Conservation (phyloP, 1,139 yeast species). For the Kurtzmaniella natalensis region DNA sequence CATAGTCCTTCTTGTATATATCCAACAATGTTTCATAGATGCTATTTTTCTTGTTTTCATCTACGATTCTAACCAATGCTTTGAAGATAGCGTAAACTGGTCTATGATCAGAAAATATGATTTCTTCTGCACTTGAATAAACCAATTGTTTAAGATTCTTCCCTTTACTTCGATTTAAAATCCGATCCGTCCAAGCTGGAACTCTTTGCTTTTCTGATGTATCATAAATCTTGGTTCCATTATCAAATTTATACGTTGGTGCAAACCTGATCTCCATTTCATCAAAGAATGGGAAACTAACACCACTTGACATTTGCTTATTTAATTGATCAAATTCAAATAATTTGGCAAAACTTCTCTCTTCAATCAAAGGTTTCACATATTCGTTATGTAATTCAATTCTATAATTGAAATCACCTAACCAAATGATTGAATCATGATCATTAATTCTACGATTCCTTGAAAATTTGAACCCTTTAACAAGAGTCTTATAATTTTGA, state of each 20-base stretch:
- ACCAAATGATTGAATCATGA: slow-evolving; percentile 85
- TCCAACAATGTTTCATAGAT: slow-evolving; percentile 61
- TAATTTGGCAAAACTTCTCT: slow-evolving; percentile 49
- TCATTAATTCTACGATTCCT: slow-evolving; percentile 52
- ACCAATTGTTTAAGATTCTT: slow-evolving; percentile 56
- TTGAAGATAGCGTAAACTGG: slow-evolving; percentile 82
- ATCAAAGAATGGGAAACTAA: slow-evolving; percentile 60
- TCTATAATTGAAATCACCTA: slow-evolving; percentile 91
- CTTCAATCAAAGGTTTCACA: slow-evolving; percentile 53
- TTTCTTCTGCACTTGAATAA: slow-evolving; percentile 58
- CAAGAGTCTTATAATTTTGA: slow-evolving; percentile 69
- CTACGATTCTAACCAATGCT: slow-evolving; percentile 64
- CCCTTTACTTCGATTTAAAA: slow-evolving; percentile 44
- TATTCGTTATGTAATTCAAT: slow-evolving; percentile 64
- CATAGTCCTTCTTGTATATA: slow-evolving; percentile 42
- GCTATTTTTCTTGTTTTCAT: slow-evolving; percentile 55
- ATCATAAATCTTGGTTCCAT: slow-evolving; percentile 73
- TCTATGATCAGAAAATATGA: slow-evolving; percentile 85
- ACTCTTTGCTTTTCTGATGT: slow-evolving; percentile 87
- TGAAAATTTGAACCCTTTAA: slow-evolving; percentile 51
- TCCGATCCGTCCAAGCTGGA: slow-evolving; percentile 97
- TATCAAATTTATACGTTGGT: slow-evolving; percentile 93
- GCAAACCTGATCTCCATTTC: slow-evolving; percentile 74
- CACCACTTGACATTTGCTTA: slow-evolving; percentile 65
- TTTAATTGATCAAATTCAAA: slow-evolving; percentile 74